These are phyloP conservation scores for Ailanthus altissimus DNA, from an alignment of 345 rosid species.

Conservation along the genomic window DNA sequence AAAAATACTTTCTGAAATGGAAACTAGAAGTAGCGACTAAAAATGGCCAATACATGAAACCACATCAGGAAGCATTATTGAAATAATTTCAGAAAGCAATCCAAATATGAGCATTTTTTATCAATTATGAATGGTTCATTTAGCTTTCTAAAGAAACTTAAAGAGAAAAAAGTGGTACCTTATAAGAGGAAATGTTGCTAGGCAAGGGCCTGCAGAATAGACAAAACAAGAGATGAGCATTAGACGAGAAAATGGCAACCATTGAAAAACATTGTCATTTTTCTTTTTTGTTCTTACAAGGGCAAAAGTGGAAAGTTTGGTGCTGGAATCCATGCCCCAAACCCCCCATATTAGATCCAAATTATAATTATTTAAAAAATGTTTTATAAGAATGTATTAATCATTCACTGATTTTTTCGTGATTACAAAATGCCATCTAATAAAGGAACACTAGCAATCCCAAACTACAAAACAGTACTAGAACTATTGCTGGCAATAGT, in stretches of 20 bases:
- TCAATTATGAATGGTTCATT: not conserved
- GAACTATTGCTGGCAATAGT: not conserved
- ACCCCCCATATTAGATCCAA: not conserved
- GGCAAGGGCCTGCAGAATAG: slow-evolving; percentile 75
- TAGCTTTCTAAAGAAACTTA: slow-evolving; percentile 6
- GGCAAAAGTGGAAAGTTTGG: not conserved
- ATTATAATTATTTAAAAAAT: not conserved
- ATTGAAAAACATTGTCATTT: not conserved
- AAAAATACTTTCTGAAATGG: not conserved
- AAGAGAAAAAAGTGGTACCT: slow-evolving; percentile 49
- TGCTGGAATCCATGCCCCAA: not conserved
- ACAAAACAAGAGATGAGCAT: not conserved
- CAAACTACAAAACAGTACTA: not conserved
- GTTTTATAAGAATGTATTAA: not conserved
- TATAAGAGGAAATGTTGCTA: slow-evolving; percentile 79
- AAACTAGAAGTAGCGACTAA: not conserved
- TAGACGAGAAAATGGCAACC: not conserved
- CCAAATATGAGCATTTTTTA: not conserved
- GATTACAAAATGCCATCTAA: not conserved
- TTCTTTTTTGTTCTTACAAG: not conserved
- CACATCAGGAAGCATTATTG: not conserved
- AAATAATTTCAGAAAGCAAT: not conserved
- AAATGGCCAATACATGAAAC: not conserved
- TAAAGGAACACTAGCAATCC: not conserved
- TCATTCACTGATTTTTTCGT: not conserved